Conservation (phyloP, 2,329 filamentous ascomycete species). For the Apiospora saccharicola region DNA sequence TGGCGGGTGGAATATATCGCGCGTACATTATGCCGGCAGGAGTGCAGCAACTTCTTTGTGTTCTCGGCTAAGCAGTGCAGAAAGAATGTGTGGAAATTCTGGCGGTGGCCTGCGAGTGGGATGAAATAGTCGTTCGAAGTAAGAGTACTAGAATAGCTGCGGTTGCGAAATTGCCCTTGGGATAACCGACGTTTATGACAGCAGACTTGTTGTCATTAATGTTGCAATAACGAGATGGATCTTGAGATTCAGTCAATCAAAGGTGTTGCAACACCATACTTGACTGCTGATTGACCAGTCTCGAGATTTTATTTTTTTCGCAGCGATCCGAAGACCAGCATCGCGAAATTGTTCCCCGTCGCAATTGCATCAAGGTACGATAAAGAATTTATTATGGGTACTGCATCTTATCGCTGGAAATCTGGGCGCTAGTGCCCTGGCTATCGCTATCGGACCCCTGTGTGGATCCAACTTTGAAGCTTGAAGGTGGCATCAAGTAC, state of each 20-base stretch:
- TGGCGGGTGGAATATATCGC: slow-evolving; percentile 48
- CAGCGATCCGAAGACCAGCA: background rate
- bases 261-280: background rate
- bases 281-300: background rate
- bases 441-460: slow-evolving; percentile 13
- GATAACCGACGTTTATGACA: background rate
- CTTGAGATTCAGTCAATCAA: background rate
- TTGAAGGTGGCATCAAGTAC: background rate
- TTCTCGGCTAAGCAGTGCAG: background rate
- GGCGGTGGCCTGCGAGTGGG: background rate
- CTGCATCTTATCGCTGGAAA: slow-evolving; percentile 6
- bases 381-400: slow-evolving; percentile 22
- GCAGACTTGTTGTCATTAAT: background rate
- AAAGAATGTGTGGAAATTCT: background rate
- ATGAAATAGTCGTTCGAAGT: background rate
- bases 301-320: background rate
- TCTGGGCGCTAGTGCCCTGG: background rate
- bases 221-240: background rate
- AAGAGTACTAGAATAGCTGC: background rate
- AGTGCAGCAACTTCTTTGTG: background rate
- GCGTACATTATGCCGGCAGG: slow-evolving; percentile 45
- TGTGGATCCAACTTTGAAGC: background rate
- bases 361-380: slow-evolving; percentile 13
- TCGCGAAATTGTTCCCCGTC: slow-evolving; percentile 3
- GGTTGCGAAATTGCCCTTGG: background rate